Evolutionary conservation across 2,329 filamentous ascomycete species (phyloP).

Genomic region (Paraphoma chrysanthemicola): DNA sequence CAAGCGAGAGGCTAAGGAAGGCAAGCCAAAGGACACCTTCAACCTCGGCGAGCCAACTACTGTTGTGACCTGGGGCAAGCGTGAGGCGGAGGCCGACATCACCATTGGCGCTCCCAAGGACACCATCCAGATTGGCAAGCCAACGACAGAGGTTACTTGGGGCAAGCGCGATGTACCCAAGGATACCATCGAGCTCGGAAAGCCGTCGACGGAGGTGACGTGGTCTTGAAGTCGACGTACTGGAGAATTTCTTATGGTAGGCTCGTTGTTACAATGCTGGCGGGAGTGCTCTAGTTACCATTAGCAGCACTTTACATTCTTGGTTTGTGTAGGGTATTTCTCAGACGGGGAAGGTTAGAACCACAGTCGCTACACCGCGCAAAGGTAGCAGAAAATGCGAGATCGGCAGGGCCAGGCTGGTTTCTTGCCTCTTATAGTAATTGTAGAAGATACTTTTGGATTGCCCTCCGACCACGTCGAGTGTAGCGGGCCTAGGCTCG

Average conservation of each 20-base stretch:
- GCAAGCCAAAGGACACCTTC: slow-evolving; percentile 17
- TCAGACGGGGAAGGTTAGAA: neutral
- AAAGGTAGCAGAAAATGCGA: slow-evolving; percentile 2
- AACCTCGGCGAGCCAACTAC: slow-evolving; percentile 20
- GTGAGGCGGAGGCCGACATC: neutral
- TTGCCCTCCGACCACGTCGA: neutral
- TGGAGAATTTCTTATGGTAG: neutral
- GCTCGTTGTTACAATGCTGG: neutral
- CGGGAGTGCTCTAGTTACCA: neutral
- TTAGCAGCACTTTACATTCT: slow-evolving; percentile 1
- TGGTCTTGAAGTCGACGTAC: slow-evolving; percentile 18
- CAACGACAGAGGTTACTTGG: slow-evolving; percentile 15
- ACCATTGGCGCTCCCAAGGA: neutral
- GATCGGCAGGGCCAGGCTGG: slow-evolving; percentile 5
- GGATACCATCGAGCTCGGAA: slow-evolving; percentile 16
- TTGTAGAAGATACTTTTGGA: neutral
- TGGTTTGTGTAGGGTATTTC: slow-evolving; percentile 2
- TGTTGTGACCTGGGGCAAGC: slow-evolving; percentile 22
- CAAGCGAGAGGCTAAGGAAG: slow-evolving; percentile 2
- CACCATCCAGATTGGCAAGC: slow-evolving; percentile 9
- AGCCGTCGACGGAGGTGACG: slow-evolving; percentile 19
- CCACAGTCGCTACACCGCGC: slow-evolving; percentile 7
- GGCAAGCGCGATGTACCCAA: slow-evolving; percentile 17
- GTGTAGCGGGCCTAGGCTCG: slow-evolving; percentile 61
- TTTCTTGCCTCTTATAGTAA: slow-evolving; percentile 8